Conservation (phyloP, 345 rosid species). For the Hypericum androsaemum region DNA sequence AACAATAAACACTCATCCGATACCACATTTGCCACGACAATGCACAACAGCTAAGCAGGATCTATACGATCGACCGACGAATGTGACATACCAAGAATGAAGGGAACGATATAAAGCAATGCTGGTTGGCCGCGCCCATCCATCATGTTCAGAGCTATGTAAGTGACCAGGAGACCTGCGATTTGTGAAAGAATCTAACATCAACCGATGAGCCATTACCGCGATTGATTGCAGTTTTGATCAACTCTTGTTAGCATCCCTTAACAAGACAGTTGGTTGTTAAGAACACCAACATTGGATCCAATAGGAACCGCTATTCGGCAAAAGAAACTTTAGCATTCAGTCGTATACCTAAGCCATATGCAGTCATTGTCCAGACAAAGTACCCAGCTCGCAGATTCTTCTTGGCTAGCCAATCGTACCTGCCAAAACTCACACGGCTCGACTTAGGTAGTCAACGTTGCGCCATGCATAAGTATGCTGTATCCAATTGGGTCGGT, state of each 20-base stretch:
- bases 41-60: not conserved
- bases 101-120: slow-evolving; percentile 25
- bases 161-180: slow-evolving; percentile 26
- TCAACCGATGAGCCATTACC: too few species aligned
- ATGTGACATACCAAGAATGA: slow-evolving; percentile 18
- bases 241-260: not conserved
- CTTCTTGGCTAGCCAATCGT: slow-evolving; percentile 83
- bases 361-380: slow-evolving; percentile 82
- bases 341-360: slow-evolving; percentile 75
- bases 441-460: too few species aligned
- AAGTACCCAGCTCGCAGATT: slow-evolving; percentile 73
- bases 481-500: too few species aligned
- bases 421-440: slow-evolving; percentile 34
- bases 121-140: slow-evolving; percentile 32
- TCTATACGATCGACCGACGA: not conserved
- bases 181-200: not conserved
- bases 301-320: too few species aligned
- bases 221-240: too few species aligned
- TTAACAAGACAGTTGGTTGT: not conserved
- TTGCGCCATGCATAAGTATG: too few species aligned
- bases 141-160: slow-evolving; percentile 28
- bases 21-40: not conserved
- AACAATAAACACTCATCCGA: too few species aligned
- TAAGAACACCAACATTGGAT: not conserved
- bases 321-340: too few species aligned